Percentiles rank a stretch among this genome's conserved stretches.
Conservation (phyloP, 371 early-diverging fungal genomes). For the Mucor velutinosus region DNA sequence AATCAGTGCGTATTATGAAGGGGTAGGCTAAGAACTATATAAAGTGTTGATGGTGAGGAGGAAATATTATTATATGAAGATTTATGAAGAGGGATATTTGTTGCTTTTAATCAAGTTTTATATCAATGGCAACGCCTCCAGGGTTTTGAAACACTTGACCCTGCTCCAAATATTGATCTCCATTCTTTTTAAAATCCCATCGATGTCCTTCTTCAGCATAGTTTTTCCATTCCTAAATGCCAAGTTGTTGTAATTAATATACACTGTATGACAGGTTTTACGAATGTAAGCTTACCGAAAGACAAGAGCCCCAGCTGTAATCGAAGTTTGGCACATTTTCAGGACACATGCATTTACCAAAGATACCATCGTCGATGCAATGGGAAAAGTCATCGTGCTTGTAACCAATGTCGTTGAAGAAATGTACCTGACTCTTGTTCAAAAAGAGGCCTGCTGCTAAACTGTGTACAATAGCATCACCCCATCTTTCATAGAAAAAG, state of each 20-base stretch:
- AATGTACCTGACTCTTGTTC: slow-evolving; percentile 78
- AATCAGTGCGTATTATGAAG: background rate
- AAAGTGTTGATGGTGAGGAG: background rate
- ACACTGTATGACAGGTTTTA: background rate
- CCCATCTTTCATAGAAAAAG: slow-evolving; percentile 97
- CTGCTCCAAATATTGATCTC: slow-evolving; percentile 24
- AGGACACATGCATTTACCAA: slow-evolving; percentile 49
- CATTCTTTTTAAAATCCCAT: slow-evolving; percentile 38
- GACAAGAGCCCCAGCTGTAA: slow-evolving; percentile 37
- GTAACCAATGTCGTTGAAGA: slow-evolving; percentile 89
- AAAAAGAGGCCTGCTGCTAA: slow-evolving; percentile 85
- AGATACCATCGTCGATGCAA: slow-evolving; percentile 39
- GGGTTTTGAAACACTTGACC: slow-evolving; percentile 6
- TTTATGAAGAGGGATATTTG: background rate
- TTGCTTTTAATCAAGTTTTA: background rate
- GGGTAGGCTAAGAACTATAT: background rate
- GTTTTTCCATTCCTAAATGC: slow-evolving; percentile 27
- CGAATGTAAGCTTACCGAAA: slow-evolving; percentile 19
- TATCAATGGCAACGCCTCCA: background rate
- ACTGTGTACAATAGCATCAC: slow-evolving; percentile 96
- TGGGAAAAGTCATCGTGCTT: slow-evolving; percentile 50
- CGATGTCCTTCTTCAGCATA: slow-evolving; percentile 27
- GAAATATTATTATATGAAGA: background rate
- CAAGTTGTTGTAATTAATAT: background rate
- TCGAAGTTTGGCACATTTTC: slow-evolving; percentile 40